Base-by-base conservation (phyloP, 306 rosid species). In the Carpinus viminea region DNA sequence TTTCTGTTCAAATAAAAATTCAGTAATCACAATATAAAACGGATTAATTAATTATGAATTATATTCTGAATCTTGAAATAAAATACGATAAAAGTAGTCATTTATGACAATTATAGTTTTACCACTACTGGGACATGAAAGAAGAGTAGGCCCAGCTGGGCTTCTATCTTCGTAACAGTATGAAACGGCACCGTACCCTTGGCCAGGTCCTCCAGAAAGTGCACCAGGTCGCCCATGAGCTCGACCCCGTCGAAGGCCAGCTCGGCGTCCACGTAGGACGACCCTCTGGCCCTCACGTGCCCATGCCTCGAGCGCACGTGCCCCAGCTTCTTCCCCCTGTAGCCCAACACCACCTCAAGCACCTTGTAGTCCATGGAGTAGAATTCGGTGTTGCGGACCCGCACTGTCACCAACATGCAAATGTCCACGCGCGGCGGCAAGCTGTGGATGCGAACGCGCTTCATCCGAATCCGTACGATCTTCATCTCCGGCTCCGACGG, bases 231-330 rank as follows among this genome's bases (percentile, higher is more conserved):
- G 24, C 91, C 85, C 12, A 90, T 54, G 12, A 92, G 76, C 7
- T 78, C 80, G 28, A 92, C 83, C 4, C 90, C 97, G 0, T 34
- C 26, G 50, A 92, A 87, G 11, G 86, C 96, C 84, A 81, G 82
- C 76, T 82, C 90, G 62, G 96, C 96, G 4, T 92, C 91, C 85
- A 90, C 92, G 83, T 85, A 82, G 28, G 96, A 90, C 47, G 90
- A 86, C 0, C 92, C 93, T 74, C 84, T 78, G 0, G 97, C 88
- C 57, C 81, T 84, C 86, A 92, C 92, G 81, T 89, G 88, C 11
- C 93, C 96, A 11, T 70, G 45, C 6, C 74, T 71, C 38, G 89
- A 87, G 21, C 36, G 86, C 76, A 88, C 92, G 86, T 87, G 88
- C 2, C 97, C 96, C 16, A 90, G 85, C 82, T 10, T 74, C 86